These are phyloP conservation scores for Penicillium waksmanii DNA, from an alignment of 495 filamentous ascomycete genomes.

Conservation along the genomic window DNA sequence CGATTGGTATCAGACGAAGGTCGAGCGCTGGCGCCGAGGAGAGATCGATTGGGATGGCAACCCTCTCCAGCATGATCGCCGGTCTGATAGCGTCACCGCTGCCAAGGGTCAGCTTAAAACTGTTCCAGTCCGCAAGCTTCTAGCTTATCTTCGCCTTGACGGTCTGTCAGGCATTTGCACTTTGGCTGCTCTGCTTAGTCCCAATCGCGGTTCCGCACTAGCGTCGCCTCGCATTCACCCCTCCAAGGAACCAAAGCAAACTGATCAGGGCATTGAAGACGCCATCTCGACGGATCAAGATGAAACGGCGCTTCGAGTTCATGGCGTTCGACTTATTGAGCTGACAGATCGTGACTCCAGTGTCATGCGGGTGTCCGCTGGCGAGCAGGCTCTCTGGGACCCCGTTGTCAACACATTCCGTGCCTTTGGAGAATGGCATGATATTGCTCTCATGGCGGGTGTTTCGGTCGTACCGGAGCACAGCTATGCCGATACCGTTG, in stretches of 20 bases:
- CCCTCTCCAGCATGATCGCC: conserved; percentile 43
- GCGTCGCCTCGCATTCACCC: conserved; percentile 53
- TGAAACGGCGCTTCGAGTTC: conserved; percentile 66
- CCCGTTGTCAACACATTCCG: conserved; percentile 92
- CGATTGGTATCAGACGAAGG: conserved; percentile 86
- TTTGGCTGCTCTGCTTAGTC: conserved; percentile 72
- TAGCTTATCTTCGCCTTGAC: conserved; percentile 82
- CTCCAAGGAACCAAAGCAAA: conserved; percentile 35
- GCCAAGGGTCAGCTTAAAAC: conserved; percentile 50
- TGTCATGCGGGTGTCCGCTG: conserved; percentile 92
- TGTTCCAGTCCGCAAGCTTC: conserved; percentile 48
- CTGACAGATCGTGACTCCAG: conserved; percentile 92
- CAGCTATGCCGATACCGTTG: conserved; percentile 77
- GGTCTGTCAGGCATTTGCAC: conserved; percentile 86
- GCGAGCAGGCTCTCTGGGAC: conserved; percentile 76
- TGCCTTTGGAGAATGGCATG: conserved; percentile 82
- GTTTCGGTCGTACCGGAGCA: conserved; percentile 76
- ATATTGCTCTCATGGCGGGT: conserved; percentile 80
- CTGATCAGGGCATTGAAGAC: conserved; percentile 36
- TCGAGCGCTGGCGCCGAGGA: conserved; percentile 85
- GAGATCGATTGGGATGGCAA: conserved; percentile 95
- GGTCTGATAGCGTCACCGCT: conserved; percentile 38
- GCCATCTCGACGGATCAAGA: conserved; percentile 24
- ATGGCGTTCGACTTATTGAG: conserved; percentile 84
- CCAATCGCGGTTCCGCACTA: conserved; percentile 21